A percentile compares a stretch with the other conserved stretches of the same genome.
Conservation (phyloP, 2,329 filamentous ascomycete species). For the Ophiosphaerella herpotricha region DNA sequence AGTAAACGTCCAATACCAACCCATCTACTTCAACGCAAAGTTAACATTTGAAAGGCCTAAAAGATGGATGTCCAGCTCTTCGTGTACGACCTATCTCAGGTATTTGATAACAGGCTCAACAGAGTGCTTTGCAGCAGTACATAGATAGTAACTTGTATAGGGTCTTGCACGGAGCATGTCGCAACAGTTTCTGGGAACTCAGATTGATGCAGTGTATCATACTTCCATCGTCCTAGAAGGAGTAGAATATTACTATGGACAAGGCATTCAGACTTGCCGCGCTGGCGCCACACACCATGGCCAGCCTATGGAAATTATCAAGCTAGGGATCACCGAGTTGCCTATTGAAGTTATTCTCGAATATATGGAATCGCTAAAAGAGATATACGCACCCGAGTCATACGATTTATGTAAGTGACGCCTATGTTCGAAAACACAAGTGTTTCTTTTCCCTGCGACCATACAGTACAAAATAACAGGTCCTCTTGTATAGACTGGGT, state of each 20-base stretch:
- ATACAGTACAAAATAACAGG: too few relatives aligned
- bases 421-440: too few relatives aligned
- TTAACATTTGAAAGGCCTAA: neutral
- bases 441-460: conserved; percentile 42
- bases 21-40: too few relatives aligned
- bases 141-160: conserved; percentile 37
- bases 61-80: conserved; percentile 57
- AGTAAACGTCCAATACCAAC: too few relatives aligned
- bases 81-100: conserved; percentile 57
- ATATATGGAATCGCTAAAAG: conserved; percentile 81
- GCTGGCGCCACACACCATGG: conserved; percentile 89
- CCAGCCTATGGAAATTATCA: conserved; percentile 74
- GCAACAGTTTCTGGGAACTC: conserved; percentile 63
- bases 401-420: conserved; percentile 67
- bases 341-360: conserved; percentile 82
- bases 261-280: conserved; percentile 78
- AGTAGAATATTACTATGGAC: conserved; percentile 90
- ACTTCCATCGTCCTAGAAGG: conserved; percentile 84
- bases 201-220: conserved; percentile 93
- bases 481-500: too few relatives aligned
- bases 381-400: conserved; percentile 81
- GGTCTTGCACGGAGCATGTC: conserved; percentile 62
- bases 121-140: neutral
- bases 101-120: conserved; percentile 12
- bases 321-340: conserved; percentile 76